Conservation (phyloP, 2,329 filamentous ascomycete species). For the Ambrosiella xylebori region DNA sequence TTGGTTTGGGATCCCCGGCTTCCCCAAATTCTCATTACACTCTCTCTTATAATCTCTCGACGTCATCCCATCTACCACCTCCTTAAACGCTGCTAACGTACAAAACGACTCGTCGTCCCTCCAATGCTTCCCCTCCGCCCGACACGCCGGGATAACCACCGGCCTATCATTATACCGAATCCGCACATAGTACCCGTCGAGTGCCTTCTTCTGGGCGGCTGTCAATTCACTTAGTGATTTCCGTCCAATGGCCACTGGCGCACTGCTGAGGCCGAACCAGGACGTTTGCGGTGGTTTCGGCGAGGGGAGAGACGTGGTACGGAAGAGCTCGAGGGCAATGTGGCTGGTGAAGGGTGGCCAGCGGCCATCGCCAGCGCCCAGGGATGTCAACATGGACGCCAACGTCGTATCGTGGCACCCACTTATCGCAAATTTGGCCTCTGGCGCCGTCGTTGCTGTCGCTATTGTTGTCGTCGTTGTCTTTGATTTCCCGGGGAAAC, state of each 20-base stretch:
- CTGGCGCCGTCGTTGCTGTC: neutral
- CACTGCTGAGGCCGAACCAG: neutral
- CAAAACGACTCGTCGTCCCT: slow-evolving; percentile 79
- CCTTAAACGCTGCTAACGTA: slow-evolving; percentile 81
- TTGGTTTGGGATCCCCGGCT: slow-evolving; percentile 28
- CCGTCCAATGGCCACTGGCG: slow-evolving; percentile 1
- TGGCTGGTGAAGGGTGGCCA: slow-evolving; percentile 95
- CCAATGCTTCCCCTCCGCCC: slow-evolving; percentile 59
- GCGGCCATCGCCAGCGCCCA: slow-evolving; percentile 58
- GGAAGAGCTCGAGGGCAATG: slow-evolving; percentile 80
- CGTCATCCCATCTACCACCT: slow-evolving; percentile 78
- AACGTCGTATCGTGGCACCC: slow-evolving; percentile 92
- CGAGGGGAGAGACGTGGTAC: slow-evolving; percentile 15
- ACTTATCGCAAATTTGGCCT: slow-evolving; percentile 51
- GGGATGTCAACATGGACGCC: slow-evolving; percentile 55
- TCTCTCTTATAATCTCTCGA: slow-evolving; percentile 56
- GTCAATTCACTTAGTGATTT: slow-evolving; percentile 32
- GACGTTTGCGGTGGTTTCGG: slow-evolving; percentile 1
- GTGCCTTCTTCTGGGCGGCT: slow-evolving; percentile 35
- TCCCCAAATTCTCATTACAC: slow-evolving; percentile 29
- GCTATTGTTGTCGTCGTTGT: neutral
- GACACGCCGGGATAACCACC: slow-evolving; percentile 70
- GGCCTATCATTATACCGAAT: slow-evolving; percentile 79
- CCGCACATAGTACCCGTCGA: slow-evolving; percentile 72
- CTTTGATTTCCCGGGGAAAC: slow-evolving; percentile 20